Base-by-base conservation (phyloP, 495 filamentous ascomycete genomes). In the Clohesyomyces aquaticus region DNA sequence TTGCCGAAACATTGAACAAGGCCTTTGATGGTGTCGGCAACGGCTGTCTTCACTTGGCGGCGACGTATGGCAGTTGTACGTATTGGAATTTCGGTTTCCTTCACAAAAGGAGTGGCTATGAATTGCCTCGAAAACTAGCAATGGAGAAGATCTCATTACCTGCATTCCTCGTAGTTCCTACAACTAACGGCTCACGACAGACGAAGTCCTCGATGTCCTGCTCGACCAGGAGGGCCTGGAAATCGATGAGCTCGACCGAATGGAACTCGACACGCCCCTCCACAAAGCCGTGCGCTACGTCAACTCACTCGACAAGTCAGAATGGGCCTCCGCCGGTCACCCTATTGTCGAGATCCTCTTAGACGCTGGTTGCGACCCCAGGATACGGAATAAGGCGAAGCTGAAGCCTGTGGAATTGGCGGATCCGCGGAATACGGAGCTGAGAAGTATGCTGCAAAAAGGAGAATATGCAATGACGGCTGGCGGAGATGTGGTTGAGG, bases 191-290 rank as follows among this genome's bases (percentile, higher is more conserved):
- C 55, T 38, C 14, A 14, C 6, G 32, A 19, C 55, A 92, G 90
- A 95, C 79, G 93, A 97, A 67, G 83, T 91, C 21, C 89, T 98
- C 78, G 94, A 98, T 77, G 65, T 83, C 57, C 85, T 98, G 50
- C 93, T 98, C 61, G 95, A 98, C 80, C 91, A 96, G 74, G 87
- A 92, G 59, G 90, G 85, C 57, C 88, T 98, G 75, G 94, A 98
- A 81, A 96, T 94, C 74, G 94, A 98, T 80, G 91, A 91, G 4
- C 66, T 90, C 56, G 91, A 88, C 73, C 86, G 87, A 27, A 64
- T 85, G 71, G 94, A 98, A 64, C 83, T 85, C 59, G 92, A 98
- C 76, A 97, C 92, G 1, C 93, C 93, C 8, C 81, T 98, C 35
- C 94, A 98, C 80, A 83, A 83, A 69, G 91, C 91, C 16, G 88